Conservation (phyloP, 352 stramenopile species). For the Phytophthora multivora region DNA sequence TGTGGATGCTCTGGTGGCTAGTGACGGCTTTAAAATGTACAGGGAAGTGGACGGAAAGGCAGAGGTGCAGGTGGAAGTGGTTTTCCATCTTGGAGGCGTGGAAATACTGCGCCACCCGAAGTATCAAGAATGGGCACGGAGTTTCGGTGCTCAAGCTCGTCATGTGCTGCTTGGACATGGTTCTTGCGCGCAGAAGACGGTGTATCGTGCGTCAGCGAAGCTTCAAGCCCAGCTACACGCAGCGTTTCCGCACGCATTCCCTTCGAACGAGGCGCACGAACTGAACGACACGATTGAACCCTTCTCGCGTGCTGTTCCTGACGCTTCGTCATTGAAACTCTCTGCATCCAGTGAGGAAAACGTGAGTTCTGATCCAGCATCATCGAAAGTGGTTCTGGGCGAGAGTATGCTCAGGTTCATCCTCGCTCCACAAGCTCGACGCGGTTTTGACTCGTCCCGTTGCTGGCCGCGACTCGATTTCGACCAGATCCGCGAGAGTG, state of each 20-base stretch:
- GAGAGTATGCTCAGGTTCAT: constrained; percentile 82
- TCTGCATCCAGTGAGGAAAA: neutral
- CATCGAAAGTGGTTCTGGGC: constrained; percentile 47
- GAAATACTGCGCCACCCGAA: constrained; percentile 60
- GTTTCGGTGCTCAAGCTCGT: constrained; percentile 61
- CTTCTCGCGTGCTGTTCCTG: constrained; percentile 38
- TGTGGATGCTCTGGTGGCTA: constrained; percentile 59
- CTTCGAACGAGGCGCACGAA: constrained; percentile 57
- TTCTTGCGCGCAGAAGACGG: constrained; percentile 63
- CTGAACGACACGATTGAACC: constrained; percentile 39
- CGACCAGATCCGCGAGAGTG: constrained; percentile 46
- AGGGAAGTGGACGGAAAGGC: constrained; percentile 22
- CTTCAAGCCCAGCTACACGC: constrained; percentile 74
- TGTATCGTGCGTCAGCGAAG: constrained; percentile 73
- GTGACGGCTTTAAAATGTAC: constrained; percentile 51
- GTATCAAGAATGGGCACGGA: constrained; percentile 61
- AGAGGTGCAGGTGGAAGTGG: constrained; percentile 54
- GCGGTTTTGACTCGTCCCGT: constrained; percentile 59
- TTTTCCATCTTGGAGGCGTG: constrained; percentile 61
- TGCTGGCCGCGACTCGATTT: constrained; percentile 63
- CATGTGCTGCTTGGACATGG: constrained; percentile 65
- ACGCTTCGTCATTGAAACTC: constrained; percentile 6
- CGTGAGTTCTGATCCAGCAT: neutral
- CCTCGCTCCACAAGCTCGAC: constrained; percentile 56
- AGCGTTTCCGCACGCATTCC: constrained; percentile 66